Evolutionary conservation across 345 rosid genomes (phyloP), one percentile per base, ranked within the genome.

Genomic region (Rhodamnia argentea): DNA sequence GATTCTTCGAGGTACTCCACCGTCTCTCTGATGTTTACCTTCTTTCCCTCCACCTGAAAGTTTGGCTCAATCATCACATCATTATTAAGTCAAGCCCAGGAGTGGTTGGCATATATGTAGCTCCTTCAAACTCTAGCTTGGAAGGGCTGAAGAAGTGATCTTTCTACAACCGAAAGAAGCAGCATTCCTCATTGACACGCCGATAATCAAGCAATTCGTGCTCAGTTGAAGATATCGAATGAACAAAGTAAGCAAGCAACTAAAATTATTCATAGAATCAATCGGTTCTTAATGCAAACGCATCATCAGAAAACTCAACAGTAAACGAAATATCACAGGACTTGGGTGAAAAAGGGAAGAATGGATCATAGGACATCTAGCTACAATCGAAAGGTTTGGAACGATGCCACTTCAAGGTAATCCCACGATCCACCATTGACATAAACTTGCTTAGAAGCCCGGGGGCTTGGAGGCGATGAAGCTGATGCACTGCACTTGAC

Each of bases 401-500:
- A 64, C 78, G 78, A 64, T 64, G 44, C 44, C 44, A 24, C 44
- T 64, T 64, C 76, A 24, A 64, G 78, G 44, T 64, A 64, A 32
- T 13, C 78, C 78, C 44, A 32, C 78, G 44, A 64, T 64, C 78
- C 78, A 64, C 44, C 2, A 32, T 37, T 32, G 78, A 64, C 78
- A 64, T 64, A 64, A 32, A 18, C 44, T 64, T 64, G 78, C 78
- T 32, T 59, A 60, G 85, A 84, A 90, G 60, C 91, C 78, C 78
- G 44, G 0, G 44, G 78, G 78, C 78, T 64, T 64, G 78, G 0
- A 32, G 44, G 78, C 78, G 78, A 64, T 90, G 90, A 93, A 92
- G 88, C 92, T 92, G 86, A 88, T 86, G 91, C 93, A 92, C 82
- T 92, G 93, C 64, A 89, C 94, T 89, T 93, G 95, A 29, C 93